Conservation (phyloP, 2,329 filamentous ascomycete genomes). For the Grosmannia huntii region DNA sequence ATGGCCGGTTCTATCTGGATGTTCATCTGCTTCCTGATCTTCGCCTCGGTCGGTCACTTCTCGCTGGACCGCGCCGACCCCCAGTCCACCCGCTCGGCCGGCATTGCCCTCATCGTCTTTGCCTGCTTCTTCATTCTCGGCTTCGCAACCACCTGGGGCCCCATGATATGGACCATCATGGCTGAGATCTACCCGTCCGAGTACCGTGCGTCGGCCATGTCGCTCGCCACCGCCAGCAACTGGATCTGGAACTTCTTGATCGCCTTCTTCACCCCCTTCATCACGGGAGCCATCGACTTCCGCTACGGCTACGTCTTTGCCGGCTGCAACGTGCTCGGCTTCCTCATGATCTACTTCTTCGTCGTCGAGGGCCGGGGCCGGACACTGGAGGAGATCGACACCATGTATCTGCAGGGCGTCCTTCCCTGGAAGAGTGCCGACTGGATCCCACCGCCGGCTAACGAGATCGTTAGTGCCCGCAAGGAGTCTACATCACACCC, state of each 20-base stretch:
- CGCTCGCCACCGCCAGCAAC: constrained; percentile 25
- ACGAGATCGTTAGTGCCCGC: background rate
- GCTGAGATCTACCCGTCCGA: constrained; percentile 13
- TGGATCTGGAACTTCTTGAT: constrained; percentile 49
- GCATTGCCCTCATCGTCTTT: constrained; percentile 58
- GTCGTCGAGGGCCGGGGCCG: constrained; percentile 84
- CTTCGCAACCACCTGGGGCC: constrained; percentile 36
- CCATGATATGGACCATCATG: constrained; percentile 14
- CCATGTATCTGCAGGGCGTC: constrained; percentile 29
- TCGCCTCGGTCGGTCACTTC: constrained; percentile 40
- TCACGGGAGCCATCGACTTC: constrained; percentile 51
- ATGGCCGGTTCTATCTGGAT: constrained; percentile 57
- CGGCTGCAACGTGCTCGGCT: constrained; percentile 1
- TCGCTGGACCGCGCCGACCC: constrained; percentile 24
- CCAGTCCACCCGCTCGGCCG: constrained; percentile 28
- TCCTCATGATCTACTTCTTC: constrained; percentile 45
- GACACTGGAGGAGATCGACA: constrained; percentile 68
- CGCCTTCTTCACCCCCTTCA: constrained; percentile 6
- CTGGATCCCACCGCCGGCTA: background rate
- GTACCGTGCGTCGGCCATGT: constrained; percentile 12
- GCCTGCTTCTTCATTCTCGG: constrained; percentile 64
- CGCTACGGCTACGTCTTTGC: constrained; percentile 50
- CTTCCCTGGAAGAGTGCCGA: constrained; percentile 5
- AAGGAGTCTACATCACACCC: background rate
- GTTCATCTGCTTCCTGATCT: constrained; percentile 50